phyloP scores from a whole-genome alignment of 78 protist genomes.

The Acrasis kona region DNA sequence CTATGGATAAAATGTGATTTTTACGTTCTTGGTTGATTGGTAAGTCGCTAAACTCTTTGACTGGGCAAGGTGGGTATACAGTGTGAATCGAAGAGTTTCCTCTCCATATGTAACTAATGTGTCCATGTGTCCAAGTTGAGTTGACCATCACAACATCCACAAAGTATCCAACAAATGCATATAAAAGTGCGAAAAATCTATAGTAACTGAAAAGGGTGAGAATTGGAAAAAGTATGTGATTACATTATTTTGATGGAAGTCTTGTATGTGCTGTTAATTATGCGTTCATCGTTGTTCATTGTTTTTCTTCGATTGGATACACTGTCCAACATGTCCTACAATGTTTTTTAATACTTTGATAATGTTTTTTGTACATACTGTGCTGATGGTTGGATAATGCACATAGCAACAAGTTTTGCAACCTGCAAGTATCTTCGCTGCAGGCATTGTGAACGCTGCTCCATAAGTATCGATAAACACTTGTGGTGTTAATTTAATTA shows the following conservation, averaged over 20 bases:
- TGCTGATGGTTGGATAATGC: slow-evolving; percentile 89
- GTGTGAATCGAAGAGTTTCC: not conserved
- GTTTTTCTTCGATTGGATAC: not conserved
- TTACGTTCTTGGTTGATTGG: not conserved
- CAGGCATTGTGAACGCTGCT: slow-evolving; percentile 63
- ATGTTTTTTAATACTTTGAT: not conserved
- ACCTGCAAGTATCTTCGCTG: slow-evolving; percentile 39
- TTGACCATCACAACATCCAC: slow-evolving; percentile 59
- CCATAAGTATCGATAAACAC: slow-evolving; percentile 78
- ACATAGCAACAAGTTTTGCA: slow-evolving; percentile 54
- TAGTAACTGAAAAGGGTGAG: slow-evolving; percentile 51
- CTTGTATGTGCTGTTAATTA: not conserved
- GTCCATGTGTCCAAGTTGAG: slow-evolving; percentile 82
- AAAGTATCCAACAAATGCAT: slow-evolving; percentile 39
- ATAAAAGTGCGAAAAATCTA: slow-evolving; percentile 46
- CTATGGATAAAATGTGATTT: slow-evolving; percentile 47
- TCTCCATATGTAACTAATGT: slow-evolving; percentile 28
- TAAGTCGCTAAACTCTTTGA: not conserved
- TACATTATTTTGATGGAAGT: not conserved
- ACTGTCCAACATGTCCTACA: slow-evolving; percentile 11
- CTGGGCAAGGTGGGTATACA: slow-evolving; percentile 83
- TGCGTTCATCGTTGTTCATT: not conserved
- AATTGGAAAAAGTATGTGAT: not conserved
- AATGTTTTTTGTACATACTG: slow-evolving; percentile 9
- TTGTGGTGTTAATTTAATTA: slow-evolving; percentile 17